phyloP scores from a whole-genome alignment of 108 stramenopile genomes.

The Fragilaria radians region DNA sequence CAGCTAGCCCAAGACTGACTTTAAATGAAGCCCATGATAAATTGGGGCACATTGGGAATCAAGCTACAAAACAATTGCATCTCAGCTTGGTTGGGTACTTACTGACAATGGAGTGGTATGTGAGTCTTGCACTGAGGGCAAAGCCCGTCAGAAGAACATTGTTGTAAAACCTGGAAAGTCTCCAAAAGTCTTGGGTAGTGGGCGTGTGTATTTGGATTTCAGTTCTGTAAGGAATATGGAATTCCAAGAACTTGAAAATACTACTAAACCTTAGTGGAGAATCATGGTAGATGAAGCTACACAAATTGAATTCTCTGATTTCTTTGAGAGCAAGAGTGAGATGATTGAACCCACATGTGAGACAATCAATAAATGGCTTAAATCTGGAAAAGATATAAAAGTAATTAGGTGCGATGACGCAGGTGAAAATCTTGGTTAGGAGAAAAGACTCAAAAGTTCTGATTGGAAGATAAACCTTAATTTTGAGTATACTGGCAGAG shows the following conservation, averaged over 20 bases:
- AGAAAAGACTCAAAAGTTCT: background rate
- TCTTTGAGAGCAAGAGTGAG: conserved; percentile 5
- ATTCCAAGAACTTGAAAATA: background rate
- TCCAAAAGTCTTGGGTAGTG: background rate
- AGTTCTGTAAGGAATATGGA: too few relatives aligned
- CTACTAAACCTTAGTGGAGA: too few relatives aligned
- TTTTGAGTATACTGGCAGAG: conserved; percentile 16
- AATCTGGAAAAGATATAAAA: conserved; percentile 2
- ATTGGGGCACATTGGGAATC: conserved; percentile 16
- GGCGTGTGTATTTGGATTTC: conserved; percentile 14
- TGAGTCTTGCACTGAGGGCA: conserved; percentile 12
- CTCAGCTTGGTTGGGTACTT: conserved; percentile 14
- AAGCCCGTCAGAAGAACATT: too few relatives aligned
- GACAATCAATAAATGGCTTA: conserved; percentile 4
- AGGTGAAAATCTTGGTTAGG: conserved; percentile 9
- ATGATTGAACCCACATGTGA: conserved; percentile 15
- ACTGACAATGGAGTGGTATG: conserved; percentile 16
- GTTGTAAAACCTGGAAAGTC: conserved; percentile 13
- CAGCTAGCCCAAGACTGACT: too few relatives aligned
- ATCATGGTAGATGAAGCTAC: conserved; percentile 16
- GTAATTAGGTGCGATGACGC: conserved; percentile 12
- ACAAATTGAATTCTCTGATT: conserved; percentile 4
- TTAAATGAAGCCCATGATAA: conserved; percentile 16
- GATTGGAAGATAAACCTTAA: conserved; percentile 16
- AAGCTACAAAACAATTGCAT: conserved; percentile 6